Base-by-base conservation (phyloP, 306 rosid species). In the Amphicarpaea edgeworthii region DNA sequence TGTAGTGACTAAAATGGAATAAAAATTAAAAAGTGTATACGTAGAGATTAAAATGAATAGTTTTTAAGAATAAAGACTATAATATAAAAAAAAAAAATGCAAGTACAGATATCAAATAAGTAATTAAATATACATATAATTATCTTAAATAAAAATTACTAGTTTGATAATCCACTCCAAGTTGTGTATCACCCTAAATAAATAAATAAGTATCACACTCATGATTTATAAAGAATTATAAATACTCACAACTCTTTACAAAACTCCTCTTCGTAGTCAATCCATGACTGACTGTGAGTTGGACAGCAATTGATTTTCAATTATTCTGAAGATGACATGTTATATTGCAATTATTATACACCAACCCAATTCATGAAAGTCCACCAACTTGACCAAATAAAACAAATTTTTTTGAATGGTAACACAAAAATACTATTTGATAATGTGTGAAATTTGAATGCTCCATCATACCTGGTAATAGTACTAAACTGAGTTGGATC, bases 241-340 rank as follows among this genome's bases (percentile, higher is more conserved):
- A 50, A 5, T 40, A 40, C 43, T 47, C n/a, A n/a, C 40, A n/a
- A 5, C 53, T 47, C 20, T 15, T 47, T 7, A n/a, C 20, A 15
- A n/a, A 3, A 34, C 8, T 34, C 40, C 40, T 34, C 40, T n/a
- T n/a, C n/a, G n/a, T n/a, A n/a, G n/a, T n/a, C n/a, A n/a, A n/a
- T n/a, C n/a, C n/a, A n/a, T n/a, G n/a, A n/a, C n/a, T n/a, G n/a
- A n/a, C 19, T 65, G 53, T 65, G 19, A 21, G 7, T 41, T 64
- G 17, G 5, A 15, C 34, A 58, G 38, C 47, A 21, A 53, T 63
- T 54, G 51, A 76, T 30, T 63, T 54, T 71, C n/a, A 63, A 45
- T 24, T 63, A 45, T 70, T 32, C 74, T 15, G 57, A 42, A 38
- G 12, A 76, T 51, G 69, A 54, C 81, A 63, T 34, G 58, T 21